Conservation (phyloP, 176 grass and related monocot species). For the Carex kokanica region DNA sequence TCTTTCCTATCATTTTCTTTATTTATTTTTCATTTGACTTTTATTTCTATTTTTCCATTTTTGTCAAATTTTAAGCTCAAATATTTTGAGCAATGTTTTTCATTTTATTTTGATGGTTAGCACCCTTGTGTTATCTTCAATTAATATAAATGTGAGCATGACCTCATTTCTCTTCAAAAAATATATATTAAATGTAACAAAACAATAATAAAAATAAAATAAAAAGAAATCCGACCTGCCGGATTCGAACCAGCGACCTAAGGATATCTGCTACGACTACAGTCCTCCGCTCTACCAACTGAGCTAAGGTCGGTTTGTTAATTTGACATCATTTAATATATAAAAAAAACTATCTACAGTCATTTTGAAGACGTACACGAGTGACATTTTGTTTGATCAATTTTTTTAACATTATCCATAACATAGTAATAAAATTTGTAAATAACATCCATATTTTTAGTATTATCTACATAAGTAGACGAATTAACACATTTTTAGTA, state of each 20-base stretch:
- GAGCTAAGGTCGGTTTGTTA: slow-evolving; percentile 69
- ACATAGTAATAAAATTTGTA: neutral
- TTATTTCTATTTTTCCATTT: too few relatives aligned
- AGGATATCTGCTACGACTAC: slow-evolving; percentile 80
- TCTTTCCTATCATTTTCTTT: too few relatives aligned
- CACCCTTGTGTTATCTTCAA: too few relatives aligned
- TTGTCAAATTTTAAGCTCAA: too few relatives aligned
- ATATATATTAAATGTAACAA: too few relatives aligned
- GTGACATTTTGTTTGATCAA: neutral
- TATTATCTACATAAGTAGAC: neutral
- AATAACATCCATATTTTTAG: neutral
- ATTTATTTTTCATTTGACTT: too few relatives aligned
- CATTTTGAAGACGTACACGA: neutral
- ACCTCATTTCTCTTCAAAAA: too few relatives aligned
- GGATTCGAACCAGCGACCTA: slow-evolving; percentile 99
- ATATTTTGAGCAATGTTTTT: too few relatives aligned
- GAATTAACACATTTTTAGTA: neutral
- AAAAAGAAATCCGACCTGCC: slow-evolving; percentile 51
- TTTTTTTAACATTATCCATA: neutral
- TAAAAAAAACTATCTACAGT: neutral
- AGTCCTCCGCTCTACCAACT: slow-evolving; percentile 98
- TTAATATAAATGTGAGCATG: too few relatives aligned
- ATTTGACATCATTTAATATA: neutral
- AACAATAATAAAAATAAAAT: too few relatives aligned
- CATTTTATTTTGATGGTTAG: too few relatives aligned